Evolutionary conservation across 2,329 filamentous ascomycete genomes (phyloP).

Genomic region (Reticulascus tulasneorum): DNA sequence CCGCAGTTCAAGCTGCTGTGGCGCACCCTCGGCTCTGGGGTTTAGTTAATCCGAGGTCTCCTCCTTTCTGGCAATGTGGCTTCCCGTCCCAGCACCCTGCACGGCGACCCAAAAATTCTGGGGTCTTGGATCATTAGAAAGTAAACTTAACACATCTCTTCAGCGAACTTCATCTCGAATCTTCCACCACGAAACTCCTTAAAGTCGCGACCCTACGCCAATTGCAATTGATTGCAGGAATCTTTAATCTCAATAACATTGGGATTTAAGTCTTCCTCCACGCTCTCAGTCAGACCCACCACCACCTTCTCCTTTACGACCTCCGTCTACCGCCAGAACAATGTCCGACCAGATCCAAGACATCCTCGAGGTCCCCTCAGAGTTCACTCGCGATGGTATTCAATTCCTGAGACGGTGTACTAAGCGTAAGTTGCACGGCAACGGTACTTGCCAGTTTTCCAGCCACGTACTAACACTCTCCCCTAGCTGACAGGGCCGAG

Average conservation of each 20-base stretch:
- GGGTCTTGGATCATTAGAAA: conserved; percentile 10
- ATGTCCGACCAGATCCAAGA: conserved; percentile 69
- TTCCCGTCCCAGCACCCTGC: conserved; percentile 12
- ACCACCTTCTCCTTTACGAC: conserved; percentile 4
- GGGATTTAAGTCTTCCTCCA: conserved; percentile 5
- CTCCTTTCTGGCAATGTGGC: conserved; percentile 16
- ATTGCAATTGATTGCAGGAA: too few relatives aligned
- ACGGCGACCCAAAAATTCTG: conserved; percentile 13
- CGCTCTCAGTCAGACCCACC: conserved; percentile 2
- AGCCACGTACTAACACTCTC: conserved; percentile 1
- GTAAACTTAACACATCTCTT: conserved; percentile 15
- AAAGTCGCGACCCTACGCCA: too few relatives aligned
- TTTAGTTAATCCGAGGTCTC: conserved; percentile 12
- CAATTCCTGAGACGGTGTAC: conserved; percentile 61
- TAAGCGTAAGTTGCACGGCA: conserved; percentile 45
- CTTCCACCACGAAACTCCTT: too few relatives aligned
- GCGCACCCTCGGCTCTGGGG: conserved; percentile 9
- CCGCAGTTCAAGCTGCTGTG: conserved; percentile 7
- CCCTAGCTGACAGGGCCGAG: conserved; percentile 32
- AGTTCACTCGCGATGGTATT: conserved; percentile 60
- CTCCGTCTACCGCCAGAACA: conserved; percentile 22
- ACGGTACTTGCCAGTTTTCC: neutral
- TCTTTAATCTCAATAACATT: too few relatives aligned
- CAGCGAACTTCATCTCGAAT: conserved; percentile 10
- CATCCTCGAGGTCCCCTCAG: conserved; percentile 63